phyloP scores from a whole-genome alignment of 225 moss, liverwort and hornwort genomes.

The Sphagnum tenellum region DNA sequence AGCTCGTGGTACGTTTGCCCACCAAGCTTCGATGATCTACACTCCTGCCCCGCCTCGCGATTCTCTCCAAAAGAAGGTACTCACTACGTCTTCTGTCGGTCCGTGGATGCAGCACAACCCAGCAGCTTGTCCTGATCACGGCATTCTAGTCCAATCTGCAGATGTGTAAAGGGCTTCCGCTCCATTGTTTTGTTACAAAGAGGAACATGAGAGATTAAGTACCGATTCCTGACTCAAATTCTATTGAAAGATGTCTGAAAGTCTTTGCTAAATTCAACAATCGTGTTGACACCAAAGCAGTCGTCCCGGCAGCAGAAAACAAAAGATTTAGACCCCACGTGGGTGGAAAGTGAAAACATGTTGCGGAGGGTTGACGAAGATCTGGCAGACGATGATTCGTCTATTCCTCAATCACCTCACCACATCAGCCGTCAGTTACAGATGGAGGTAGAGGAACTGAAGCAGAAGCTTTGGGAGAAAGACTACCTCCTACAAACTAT shows the following conservation, averaged over 20 bases:
- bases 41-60: conserved; percentile 63
- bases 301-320: conserved; percentile 35
- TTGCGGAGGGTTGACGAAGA: conserved; percentile 51
- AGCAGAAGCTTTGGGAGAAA: conserved; percentile 62
- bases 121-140: too few species aligned
- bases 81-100: neutral
- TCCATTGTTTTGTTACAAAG: too few species aligned
- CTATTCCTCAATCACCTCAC: conserved; percentile 7
- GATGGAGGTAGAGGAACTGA: conserved; percentile 48
- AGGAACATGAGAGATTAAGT: neutral
- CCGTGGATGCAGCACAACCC: too few species aligned
- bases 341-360: conserved; percentile 72
- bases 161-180: too few species aligned
- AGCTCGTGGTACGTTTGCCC: conserved; percentile 51
- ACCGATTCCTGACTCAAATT: neutral
- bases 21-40: conserved; percentile 59
- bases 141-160: too few species aligned
- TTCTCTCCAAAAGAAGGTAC: conserved; percentile 28
- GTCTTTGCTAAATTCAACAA: conserved; percentile 42
- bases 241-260: conserved; percentile 36
- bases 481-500: conserved; percentile 47
- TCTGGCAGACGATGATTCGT: conserved; percentile 26
- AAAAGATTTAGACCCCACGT: conserved; percentile 38
- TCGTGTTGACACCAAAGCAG: conserved; percentile 25
- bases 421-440: conserved; percentile 33